phyloP scores from a whole-genome alignment of 352 stramenopile genomes.

The Phytophthora foliorum region DNA sequence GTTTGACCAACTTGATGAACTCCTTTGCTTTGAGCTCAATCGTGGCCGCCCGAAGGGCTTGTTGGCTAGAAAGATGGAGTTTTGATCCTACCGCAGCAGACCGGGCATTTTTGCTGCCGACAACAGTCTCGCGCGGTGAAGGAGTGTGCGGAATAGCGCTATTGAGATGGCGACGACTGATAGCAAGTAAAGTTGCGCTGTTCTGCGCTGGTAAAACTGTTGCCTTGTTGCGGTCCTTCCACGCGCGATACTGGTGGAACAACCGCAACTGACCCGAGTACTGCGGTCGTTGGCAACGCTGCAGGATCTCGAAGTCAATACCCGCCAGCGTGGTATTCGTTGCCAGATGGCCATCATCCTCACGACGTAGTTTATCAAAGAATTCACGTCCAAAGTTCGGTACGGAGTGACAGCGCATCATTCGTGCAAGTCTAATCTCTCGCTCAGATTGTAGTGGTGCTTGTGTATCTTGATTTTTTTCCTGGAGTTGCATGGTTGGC shows the following conservation, averaged over 20 bases:
- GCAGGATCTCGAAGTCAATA: slow-evolving; percentile 72
- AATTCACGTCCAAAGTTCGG: slow-evolving; percentile 53
- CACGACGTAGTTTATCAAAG: slow-evolving; percentile 38
- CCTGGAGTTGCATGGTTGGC: neutral
- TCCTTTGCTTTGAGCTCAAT: slow-evolving; percentile 37
- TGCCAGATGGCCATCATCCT: slow-evolving; percentile 13
- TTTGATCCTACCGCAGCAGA: neutral
- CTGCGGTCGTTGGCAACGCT: slow-evolving; percentile 56
- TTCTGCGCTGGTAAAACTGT: slow-evolving; percentile 11
- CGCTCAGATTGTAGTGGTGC: slow-evolving; percentile 10
- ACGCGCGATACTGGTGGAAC: slow-evolving; percentile 53
- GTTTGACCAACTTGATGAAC: slow-evolving; percentile 54
- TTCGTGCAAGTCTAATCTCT: slow-evolving; percentile 22
- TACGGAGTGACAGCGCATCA: slow-evolving; percentile 59
- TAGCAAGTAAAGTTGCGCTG: neutral
- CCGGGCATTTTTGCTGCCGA: neutral
- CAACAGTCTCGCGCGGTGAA: slow-evolving; percentile 5
- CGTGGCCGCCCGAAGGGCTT: slow-evolving; percentile 12
- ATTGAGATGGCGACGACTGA: slow-evolving; percentile 12
- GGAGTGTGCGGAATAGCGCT: slow-evolving; percentile 4
- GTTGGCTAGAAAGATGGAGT: slow-evolving; percentile 19
- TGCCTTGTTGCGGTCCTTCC: slow-evolving; percentile 27
- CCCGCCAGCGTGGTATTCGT: slow-evolving; percentile 1
- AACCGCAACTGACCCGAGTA: slow-evolving; percentile 52
- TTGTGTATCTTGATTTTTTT: neutral